Evolutionary conservation across 1,139 yeast species (phyloP), one percentile per base, ranked within the genome.

Genomic region (Pichia sp.): DNA sequence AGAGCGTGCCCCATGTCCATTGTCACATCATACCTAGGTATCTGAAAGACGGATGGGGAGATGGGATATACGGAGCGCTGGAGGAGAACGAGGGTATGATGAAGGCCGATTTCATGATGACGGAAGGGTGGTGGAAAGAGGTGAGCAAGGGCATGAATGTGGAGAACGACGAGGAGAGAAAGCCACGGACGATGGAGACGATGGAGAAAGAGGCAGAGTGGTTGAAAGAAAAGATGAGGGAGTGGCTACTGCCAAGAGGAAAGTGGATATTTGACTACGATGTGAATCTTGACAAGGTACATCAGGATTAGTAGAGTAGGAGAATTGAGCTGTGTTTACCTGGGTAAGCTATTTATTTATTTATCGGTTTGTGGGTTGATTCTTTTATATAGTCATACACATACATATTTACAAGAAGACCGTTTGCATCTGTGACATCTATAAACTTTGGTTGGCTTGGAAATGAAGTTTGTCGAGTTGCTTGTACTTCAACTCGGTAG

Each of bases 1-100:
- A 93, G 67, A 82, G 93, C 17, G 85, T 93, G 1, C 96, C 97
- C 2, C 99, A 93, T 70, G 77, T 93, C 31, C 99, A 93, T 68
- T 86, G 97, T 38, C 99, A 93, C 68, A 72, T 93, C 17, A 90
- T 93, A 38, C 99, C 99, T 4, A 75, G 99, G 46, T 83, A 78
- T 65, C 74, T 75, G 53, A 68, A 72, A 9, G 85, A 87, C 61
- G 87, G 84, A 43, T 77, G 80, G 59, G 91, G 89, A 1, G 96
- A 90, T 65, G 81, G 78, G 46, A 78, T 93, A 41, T 89, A 92
- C 68, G 72, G 71, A 9, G 72, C 75, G 62, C 68, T 93, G 52
- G 92, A 88, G 60, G 66, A 72, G 2, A 63, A 67, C 47, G 76
- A 75, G 44, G 76, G 75, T 2, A 36, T 45, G 52, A 31, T 55